Evolutionary conservation across 176 grass and related monocot genomes (phyloP).

Genomic region (Phoenix dactylifera): DNA sequence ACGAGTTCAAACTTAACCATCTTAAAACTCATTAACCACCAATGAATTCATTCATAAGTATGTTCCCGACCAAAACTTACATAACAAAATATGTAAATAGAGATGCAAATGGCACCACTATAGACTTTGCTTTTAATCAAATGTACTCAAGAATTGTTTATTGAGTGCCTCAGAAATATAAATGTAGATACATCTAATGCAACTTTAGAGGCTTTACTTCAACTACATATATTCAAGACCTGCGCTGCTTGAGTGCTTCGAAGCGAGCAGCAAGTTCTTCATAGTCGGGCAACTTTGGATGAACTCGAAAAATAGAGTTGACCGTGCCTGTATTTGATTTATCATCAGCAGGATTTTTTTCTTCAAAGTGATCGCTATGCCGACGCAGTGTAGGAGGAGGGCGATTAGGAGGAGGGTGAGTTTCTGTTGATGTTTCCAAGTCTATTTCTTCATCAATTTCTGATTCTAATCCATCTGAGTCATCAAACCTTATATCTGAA

Average conservation of each 20-base stretch:
- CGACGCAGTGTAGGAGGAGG: slow-evolving; percentile 30
- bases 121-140: too few relatives aligned
- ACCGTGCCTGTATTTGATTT: slow-evolving; percentile 30
- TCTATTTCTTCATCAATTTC: slow-evolving; percentile 32
- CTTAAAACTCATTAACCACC: too few relatives aligned
- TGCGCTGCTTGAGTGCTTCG: slow-evolving; percentile 40
- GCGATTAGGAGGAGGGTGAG: slow-evolving; percentile 5
- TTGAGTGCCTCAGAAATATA: too few relatives aligned
- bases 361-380: slow-evolving; percentile 20
- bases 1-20: too few relatives aligned
- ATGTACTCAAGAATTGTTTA: too few relatives aligned
- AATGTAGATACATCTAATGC: too few relatives aligned
- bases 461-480: slow-evolving; percentile 52
- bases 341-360: slow-evolving; percentile 5
- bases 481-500: slow-evolving; percentile 74
- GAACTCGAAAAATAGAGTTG: slow-evolving; percentile 36
- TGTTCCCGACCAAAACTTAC: too few relatives aligned
- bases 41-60: too few relatives aligned
- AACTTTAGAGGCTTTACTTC: too few relatives aligned
- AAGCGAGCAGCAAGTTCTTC: slow-evolving; percentile 78
- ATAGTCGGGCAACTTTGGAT: slow-evolving; percentile 94
- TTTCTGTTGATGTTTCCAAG: slow-evolving; percentile 33
- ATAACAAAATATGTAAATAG: too few relatives aligned
- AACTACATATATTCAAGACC: too few relatives aligned
- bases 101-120: too few relatives aligned